Percentiles rank a stretch among this genome's conserved stretches.
phyloP scores from a whole-genome alignment of 2,329 filamentous ascomycete genomes.

The Phaeoacremonium minimum region DNA sequence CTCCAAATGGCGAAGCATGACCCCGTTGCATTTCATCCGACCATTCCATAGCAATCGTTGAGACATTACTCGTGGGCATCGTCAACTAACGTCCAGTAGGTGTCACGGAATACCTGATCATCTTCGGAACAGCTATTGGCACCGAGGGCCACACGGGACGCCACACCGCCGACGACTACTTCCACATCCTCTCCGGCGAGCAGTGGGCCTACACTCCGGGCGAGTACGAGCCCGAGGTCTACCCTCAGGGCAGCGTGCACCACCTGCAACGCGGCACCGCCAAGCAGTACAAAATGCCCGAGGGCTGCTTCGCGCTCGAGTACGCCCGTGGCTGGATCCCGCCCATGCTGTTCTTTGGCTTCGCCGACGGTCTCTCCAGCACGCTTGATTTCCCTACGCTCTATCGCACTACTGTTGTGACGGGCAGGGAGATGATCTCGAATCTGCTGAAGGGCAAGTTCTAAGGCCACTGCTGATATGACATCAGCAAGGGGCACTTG shows the following conservation, averaged over 20 bases:
- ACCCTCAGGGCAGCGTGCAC: slow-evolving; percentile 65
- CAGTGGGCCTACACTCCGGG: slow-evolving; percentile 73
- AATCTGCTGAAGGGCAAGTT: slow-evolving; percentile 72
- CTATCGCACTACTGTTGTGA: slow-evolving; percentile 73
- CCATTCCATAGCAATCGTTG: too few species aligned
- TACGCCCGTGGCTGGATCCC: slow-evolving; percentile 88
- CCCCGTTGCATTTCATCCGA: too few species aligned
- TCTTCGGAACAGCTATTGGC: slow-evolving; percentile 78
- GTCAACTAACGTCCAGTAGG: slow-evolving; percentile 33
- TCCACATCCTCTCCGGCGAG: slow-evolving; percentile 79
- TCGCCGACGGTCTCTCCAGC: slow-evolving; percentile 73
- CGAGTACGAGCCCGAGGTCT: slow-evolving; percentile 63
- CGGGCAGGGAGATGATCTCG: slow-evolving; percentile 68
- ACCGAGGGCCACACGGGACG: slow-evolving; percentile 86
- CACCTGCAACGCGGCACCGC: slow-evolving; percentile 66
- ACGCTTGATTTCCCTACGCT: slow-evolving; percentile 83
- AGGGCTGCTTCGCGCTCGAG: slow-evolving; percentile 74
- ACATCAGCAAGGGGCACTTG: too few species aligned
- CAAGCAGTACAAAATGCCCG: slow-evolving; percentile 82
- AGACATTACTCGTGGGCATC: too few species aligned
- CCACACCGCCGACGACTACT: slow-evolving; percentile 92
- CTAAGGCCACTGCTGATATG: too few species aligned
- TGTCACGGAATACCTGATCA: slow-evolving; percentile 85
- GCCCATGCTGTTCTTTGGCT: slow-evolving; percentile 87
- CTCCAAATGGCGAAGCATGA: not conserved